Evolutionary conservation across 2,329 filamentous ascomycete genomes (phyloP).

Genomic region (Aspergillus jensenii): DNA sequence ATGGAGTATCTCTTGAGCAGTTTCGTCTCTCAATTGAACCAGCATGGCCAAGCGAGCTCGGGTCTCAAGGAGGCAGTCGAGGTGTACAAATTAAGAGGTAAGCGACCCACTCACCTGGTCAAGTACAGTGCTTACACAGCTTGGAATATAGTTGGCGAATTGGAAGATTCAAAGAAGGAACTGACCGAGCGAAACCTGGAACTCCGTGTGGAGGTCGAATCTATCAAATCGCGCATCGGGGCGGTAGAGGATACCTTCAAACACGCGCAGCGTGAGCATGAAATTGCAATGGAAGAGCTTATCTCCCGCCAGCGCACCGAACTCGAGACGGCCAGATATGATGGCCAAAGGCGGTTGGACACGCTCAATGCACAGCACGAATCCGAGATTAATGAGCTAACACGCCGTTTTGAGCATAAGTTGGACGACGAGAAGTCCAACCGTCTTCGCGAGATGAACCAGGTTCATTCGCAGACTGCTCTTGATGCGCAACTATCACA

Average conservation of each 20-base stretch:
- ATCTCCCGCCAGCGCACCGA: conserved; percentile 52
- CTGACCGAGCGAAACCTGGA: conserved; percentile 53
- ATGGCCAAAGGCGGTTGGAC: conserved; percentile 55
- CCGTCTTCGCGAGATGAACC: conserved; percentile 40
- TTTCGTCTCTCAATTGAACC: conserved; percentile 71
- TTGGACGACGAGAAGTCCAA: conserved; percentile 61
- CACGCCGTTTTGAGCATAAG: conserved; percentile 63
- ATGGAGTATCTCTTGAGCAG: conserved; percentile 73
- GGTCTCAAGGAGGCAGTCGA: conserved; percentile 72
- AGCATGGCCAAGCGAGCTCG: conserved; percentile 66
- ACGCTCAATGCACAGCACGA: conserved; percentile 61
- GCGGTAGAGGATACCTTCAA: conserved; percentile 52
- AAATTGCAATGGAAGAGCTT: conserved; percentile 53
- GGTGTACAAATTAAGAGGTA: conserved; percentile 73
- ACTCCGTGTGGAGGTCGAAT: conserved; percentile 68
- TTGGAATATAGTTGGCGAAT: conserved; percentile 51
- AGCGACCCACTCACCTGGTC: conserved; percentile 22
- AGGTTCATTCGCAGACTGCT: conserved; percentile 33
- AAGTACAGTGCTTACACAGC: background rate
- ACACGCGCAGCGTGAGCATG: conserved; percentile 52
- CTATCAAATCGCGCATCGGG: conserved; percentile 54
- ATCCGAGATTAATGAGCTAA: conserved; percentile 66
- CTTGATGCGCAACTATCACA: conserved; percentile 42
- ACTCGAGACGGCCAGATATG: conserved; percentile 43
- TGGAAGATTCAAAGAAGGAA: conserved; percentile 54